A percentile compares a stretch with the other conserved stretches of the same genome.
phyloP scores from a whole-genome alignment of 2,329 filamentous ascomycete genomes.

The Trichoderma brevicompactum region DNA sequence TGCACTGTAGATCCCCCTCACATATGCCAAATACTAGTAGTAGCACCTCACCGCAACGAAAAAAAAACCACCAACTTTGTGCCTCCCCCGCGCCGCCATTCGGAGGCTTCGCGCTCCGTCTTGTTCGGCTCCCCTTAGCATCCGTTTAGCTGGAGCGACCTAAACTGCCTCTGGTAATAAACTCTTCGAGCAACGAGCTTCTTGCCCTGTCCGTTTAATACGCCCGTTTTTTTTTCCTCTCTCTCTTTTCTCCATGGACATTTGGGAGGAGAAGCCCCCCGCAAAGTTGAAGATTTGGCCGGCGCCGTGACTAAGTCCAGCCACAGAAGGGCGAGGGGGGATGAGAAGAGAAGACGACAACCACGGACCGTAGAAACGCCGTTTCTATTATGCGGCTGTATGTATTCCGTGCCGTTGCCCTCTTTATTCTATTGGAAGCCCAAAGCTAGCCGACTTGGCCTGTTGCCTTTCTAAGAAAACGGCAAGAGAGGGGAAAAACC shows the following conservation, averaged over 20 bases:
- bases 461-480: no score
- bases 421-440: no score
- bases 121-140: not conserved
- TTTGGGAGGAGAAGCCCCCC: no score
- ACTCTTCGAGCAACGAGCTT: not conserved
- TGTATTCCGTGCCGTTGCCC: no score
- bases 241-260: not conserved
- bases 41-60: no score
- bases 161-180: slow-evolving; percentile 9
- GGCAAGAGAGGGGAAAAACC: no score
- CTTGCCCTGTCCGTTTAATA: not conserved
- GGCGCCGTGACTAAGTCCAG: not conserved
- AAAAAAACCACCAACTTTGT: no score
- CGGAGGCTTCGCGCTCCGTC: not conserved
- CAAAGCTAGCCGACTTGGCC: no score
- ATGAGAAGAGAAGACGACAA: no score
- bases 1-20: slow-evolving; percentile 22
- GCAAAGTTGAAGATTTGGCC: not conserved
- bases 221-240: not conserved
- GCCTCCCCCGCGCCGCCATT: not conserved
- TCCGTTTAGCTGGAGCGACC: not conserved
- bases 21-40: not conserved
- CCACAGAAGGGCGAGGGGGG: not conserved
- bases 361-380: not conserved
- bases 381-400: not conserved